Conservation (phyloP, 495 filamentous ascomycete species). For the Tuber brumale region DNA sequence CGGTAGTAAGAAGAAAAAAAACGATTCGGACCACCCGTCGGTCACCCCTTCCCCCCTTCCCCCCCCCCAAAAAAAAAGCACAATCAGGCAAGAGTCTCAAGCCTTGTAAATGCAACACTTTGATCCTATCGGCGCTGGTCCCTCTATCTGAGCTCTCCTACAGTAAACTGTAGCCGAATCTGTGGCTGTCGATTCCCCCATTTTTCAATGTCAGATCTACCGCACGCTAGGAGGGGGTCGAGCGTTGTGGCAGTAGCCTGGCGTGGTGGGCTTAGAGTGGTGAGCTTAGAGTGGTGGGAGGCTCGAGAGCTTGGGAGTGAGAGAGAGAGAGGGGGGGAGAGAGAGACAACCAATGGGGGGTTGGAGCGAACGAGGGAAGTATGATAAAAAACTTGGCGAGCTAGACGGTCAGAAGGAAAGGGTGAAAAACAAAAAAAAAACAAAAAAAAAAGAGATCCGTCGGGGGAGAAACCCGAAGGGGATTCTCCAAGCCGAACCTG, state of each 20-base stretch:
- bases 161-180: not conserved
- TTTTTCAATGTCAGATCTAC: not conserved
- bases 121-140: not conserved
- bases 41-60: not conserved
- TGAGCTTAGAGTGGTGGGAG: not conserved
- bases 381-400: not conserved
- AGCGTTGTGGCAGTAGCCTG: not conserved
- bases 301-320: not conserved
- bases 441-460: not conserved
- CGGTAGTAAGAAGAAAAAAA: not conserved
- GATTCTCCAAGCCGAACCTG: not conserved
- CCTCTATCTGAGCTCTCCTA: not conserved
- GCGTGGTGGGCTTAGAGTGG: not conserved
- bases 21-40: not conserved
- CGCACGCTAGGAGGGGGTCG: not conserved
- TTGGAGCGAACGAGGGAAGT: not conserved
- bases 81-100: not conserved
- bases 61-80: not conserved
- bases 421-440: not conserved
- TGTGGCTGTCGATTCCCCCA: not conserved
- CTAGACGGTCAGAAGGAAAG: not conserved
- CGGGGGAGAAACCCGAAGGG: not conserved
- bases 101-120: not conserved
- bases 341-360: not conserved
- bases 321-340: not conserved